Base-by-base conservation (phyloP, 768 basidiomycete genomes). In the Boletus vinaceobasis region DNA sequence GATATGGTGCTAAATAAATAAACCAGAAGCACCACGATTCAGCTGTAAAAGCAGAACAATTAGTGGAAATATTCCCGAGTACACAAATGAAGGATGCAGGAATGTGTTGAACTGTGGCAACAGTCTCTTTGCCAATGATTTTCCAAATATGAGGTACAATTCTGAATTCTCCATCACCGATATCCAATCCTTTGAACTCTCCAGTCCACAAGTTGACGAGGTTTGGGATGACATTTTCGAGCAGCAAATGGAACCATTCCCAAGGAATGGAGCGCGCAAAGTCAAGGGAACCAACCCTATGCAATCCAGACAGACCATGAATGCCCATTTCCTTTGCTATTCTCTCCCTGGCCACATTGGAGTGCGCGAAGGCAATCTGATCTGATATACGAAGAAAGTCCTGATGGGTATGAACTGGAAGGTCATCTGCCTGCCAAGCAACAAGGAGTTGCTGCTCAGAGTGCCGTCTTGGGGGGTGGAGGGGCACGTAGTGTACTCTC, bases 321-420 rank as follows among this genome's bases (percentile, higher is more conserved):
- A 43, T 43, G 3, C 42, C 42, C 1, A 14, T 43, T 5, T 17
- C 15, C 42, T 43, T 43, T 3, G 26, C 15, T 3, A 43, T 26
- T 4, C 4, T 7, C 23, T 26, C 77, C 76, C 52, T 75, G 75
- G 33, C 2, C n/a, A n/a, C n/a, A n/a, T n/a, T n/a, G n/a, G n/a
- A n/a, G n/a, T n/a, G n/a, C n/a, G n/a, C n/a, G n/a, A n/a, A n/a
- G n/a, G n/a, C n/a, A n/a, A n/a, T n/a, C n/a, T n/a, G n/a, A n/a
- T n/a, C n/a, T n/a, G n/a, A n/a, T n/a, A n/a, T n/a, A n/a, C n/a
- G n/a, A n/a, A n/a, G n/a, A n/a, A n/a, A n/a, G n/a, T n/a, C n/a
- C n/a, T n/a, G n/a, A n/a, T n/a, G n/a, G n/a, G n/a, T n/a, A n/a
- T n/a, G n/a, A n/a, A n/a, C n/a, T n/a, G n/a, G n/a, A n/a, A n/a